These are phyloP conservation scores for Pseudotulostoma volvatum DNA, from an alignment of 495 filamentous ascomycete species.

Conservation along the genomic window DNA sequence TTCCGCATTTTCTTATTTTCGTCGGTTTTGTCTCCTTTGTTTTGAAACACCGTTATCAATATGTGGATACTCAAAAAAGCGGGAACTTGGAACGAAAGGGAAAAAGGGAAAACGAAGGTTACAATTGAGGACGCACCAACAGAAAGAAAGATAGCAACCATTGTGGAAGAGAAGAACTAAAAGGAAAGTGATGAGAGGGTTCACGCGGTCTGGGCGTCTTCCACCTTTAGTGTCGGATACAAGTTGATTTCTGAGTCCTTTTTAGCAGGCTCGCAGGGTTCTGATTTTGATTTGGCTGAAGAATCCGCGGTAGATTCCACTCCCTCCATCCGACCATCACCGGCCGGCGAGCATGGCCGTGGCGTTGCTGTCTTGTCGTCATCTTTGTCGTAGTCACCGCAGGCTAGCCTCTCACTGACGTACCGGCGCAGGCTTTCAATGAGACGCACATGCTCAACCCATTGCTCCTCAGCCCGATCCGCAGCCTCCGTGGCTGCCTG, in stretches of 20 bases:
- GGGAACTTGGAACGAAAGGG: no score
- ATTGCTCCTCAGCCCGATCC: conserved; percentile 47
- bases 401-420: conserved; percentile 47
- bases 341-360: neutral
- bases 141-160: no score
- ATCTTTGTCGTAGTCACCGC: conserved; percentile 41
- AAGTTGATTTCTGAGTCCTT: conserved; percentile 8
- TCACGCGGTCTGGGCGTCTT: no score
- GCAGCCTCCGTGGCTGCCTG: conserved; percentile 31
- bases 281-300: conserved; percentile 4
- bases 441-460: conserved; percentile 70
- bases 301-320: no score
- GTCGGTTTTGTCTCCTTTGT: no score
- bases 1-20: no score
- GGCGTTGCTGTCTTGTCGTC: neutral
- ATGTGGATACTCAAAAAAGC: no score
- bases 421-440: conserved; percentile 59
- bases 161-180: no score
- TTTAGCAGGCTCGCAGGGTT: conserved; percentile 2
- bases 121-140: no score
- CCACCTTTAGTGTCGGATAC: conserved; percentile 31
- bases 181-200: no score
- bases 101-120: no score
- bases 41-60: no score
- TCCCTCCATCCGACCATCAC: conserved; percentile 27